Evolutionary conservation across 345 rosid genomes (phyloP), one percentile per base, ranked within the genome.

Genomic region (Aquilaria yunnanensis): DNA sequence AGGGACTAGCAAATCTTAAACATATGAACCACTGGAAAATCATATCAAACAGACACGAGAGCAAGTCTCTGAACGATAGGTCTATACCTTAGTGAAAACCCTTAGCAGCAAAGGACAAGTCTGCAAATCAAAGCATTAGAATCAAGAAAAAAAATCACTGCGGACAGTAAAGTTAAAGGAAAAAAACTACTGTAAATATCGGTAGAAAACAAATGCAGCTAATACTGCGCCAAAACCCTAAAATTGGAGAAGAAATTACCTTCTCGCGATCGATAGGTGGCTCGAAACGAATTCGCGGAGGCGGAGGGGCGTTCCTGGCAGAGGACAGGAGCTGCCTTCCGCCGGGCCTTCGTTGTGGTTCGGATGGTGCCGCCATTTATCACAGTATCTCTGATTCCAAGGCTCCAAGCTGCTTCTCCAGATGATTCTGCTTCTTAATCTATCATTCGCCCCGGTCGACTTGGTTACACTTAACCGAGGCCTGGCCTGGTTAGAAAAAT

Each of bases 81-180:
- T 16, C 23, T 78, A 58, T 74, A 93, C 98, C 97, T 93, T 85
- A 11, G 97, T 90, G 78, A 93, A 90, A 65, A 93, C 97, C 48
- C 97, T 92, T 76, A 87, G 96, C 87, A 90, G 77, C 29, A 93
- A 41, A 4, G 98, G 94, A 74, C 98, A 90, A n/a, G 92, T 87
- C 97, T 93, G 96, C 80, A 58, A 59, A 63, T 31, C 52, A 16
- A 59, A 67, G 2, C 16, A 7, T 1, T 16, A 9, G n/a, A 31
- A 49, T 32, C 47, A 16, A 41, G n/a, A 32, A 67, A 49, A 34
- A 52, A 60, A 29, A 47, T 51, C 32, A 16, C 23, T 16, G 23
- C 23, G 23, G 23, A 16, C 23, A 70, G 12, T 47, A 62, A 33
- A 47, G 10, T 12, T 59, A 16, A 50, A 43, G 13, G 13, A n/a